phyloP scores from a whole-genome alignment of 495 filamentous ascomycete genomes.

The Neurospora sp. region DNA sequence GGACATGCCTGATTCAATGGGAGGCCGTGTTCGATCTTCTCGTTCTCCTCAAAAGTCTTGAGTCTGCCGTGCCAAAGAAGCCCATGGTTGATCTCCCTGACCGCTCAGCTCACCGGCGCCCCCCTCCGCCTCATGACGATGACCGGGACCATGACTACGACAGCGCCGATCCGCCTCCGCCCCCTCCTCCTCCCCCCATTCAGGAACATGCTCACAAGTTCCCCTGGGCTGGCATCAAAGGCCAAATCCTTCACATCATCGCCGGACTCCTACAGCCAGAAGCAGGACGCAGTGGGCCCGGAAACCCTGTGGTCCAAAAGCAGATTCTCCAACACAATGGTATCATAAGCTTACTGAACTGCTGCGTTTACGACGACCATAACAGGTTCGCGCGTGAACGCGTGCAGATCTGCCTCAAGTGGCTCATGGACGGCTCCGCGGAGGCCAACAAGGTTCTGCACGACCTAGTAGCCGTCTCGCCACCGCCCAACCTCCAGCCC shows the following conservation, averaged over 20 bases:
- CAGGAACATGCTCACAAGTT: conserved; percentile 77
- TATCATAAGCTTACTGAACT: conserved; percentile 75
- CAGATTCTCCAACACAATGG: conserved; percentile 76
- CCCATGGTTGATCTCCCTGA: conserved; percentile 23
- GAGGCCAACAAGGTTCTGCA: conserved; percentile 70
- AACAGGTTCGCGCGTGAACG: conserved; percentile 88
- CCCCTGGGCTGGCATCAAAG: conserved; percentile 89
- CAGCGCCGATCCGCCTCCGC: conserved; percentile 34
- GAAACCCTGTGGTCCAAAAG: conserved; percentile 70
- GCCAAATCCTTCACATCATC: conserved; percentile 78
- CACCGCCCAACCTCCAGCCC: conserved; percentile 18
- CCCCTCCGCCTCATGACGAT: conserved; percentile 9
- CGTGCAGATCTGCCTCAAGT: conserved; percentile 82
- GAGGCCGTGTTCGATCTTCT: conserved; percentile 79
- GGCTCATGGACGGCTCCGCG: conserved; percentile 72
- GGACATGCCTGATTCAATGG: conserved; percentile 73
- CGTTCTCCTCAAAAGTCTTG: conserved; percentile 73
- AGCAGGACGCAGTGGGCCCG: conserved; percentile 41
- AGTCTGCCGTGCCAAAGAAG: conserved; percentile 68
- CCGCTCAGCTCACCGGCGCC: conserved; percentile 7
- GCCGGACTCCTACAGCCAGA: conserved; percentile 61
- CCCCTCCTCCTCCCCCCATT: conserved; percentile 45
- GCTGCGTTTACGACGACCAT: conserved; percentile 76
- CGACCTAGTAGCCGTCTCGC: conserved; percentile 38
- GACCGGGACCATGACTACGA: conserved; percentile 30